These are phyloP conservation scores for Candida khao-thaluensis DNA, from an alignment of 805 yeast genomes.

Conservation along the genomic window DNA sequence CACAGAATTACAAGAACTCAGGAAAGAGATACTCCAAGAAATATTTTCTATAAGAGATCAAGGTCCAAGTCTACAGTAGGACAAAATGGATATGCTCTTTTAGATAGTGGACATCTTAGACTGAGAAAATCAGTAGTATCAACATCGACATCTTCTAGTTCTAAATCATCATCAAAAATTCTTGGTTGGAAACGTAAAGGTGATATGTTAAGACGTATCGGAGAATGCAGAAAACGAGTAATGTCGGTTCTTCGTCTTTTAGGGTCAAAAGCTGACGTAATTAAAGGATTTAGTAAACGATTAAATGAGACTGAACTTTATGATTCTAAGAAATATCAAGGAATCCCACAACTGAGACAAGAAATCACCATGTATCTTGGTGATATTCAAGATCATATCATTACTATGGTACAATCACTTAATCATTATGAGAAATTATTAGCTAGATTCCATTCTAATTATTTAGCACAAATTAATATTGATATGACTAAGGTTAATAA, in stretches of 20 bases:
- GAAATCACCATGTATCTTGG: slow-evolving; percentile 95
- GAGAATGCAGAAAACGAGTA: slow-evolving; percentile 91
- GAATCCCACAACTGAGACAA: slow-evolving; percentile 39
- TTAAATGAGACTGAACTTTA: slow-evolving; percentile 54
- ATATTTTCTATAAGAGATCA: slow-evolving; percentile 33
- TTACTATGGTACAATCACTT: slow-evolving; percentile 93
- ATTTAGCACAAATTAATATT: slow-evolving; percentile 92
- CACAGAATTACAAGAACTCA: background rate
- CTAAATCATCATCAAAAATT: slow-evolving; percentile 43
- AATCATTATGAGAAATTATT: slow-evolving; percentile 92
- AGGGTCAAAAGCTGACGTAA: slow-evolving; percentile 96
- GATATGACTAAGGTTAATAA: slow-evolving; percentile 97
- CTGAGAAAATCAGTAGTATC: slow-evolving; percentile 11
- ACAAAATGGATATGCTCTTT: slow-evolving; percentile 12
- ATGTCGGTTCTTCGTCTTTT: slow-evolving; percentile 84
- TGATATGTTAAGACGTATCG: slow-evolving; percentile 91
- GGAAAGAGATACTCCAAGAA: slow-evolving; percentile 2
- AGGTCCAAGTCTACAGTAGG: slow-evolving; percentile 42
- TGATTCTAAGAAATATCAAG: slow-evolving; percentile 21
- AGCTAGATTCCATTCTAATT: slow-evolving; percentile 94
- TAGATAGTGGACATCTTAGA: slow-evolving; percentile 4
- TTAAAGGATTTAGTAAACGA: slow-evolving; percentile 89
- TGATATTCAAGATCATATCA: slow-evolving; percentile 96
- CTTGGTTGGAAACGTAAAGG: slow-evolving; percentile 84
- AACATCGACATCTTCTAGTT: slow-evolving; percentile 2